Base-by-base conservation (phyloP, 1,284 basidiomycete species). In the Sporisorium scitamineum region DNA sequence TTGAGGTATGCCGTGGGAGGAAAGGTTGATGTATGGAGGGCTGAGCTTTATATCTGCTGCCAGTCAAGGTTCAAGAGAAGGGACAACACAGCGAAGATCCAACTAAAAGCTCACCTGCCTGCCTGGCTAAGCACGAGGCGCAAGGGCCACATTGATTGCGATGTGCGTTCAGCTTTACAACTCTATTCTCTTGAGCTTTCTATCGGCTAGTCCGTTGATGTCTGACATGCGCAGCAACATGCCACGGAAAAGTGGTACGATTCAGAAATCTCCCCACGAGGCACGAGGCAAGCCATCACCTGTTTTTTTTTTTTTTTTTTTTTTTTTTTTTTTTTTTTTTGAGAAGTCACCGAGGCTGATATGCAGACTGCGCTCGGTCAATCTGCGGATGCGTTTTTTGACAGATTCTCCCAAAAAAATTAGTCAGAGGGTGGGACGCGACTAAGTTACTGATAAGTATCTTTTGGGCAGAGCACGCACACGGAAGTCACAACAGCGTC, bases 331-430 rank as follows among this genome's bases (percentile, higher is more conserved):
- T n/a, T n/a, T n/a, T n/a, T n/a, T n/a, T n/a, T 41, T 20, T 14
- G 10, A n/a, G 16, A 53, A 57, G 41, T 52, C 61, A 57, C 61
- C 61, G 61, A 56, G 37, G 37, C 27, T 6, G 29, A 22, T 48
- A 56, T 56, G 44, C 54, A 32, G 54, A 47, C 44, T n/a, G 37
- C 9, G 48, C 54, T 56, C 47, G 61, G 52, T 50, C 50, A n/a
- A 41, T 22, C 14, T 26, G 34, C 60, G 34, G n/a, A 20, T 29
- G 67, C 67, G 56, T 31, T 63, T 59, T 70, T 62, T 24, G 67
- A 70, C 67, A 70, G 61, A 13, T 34, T 13, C 37, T 22, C 54
- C 57, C 37, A 32, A 55, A 52, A 54, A 54, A 44, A 34, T 32
- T 14, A 27, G 10, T 24, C 10, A 26, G 9, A 22, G 13, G 16